Evolutionary conservation across 2,329 filamentous ascomycete genomes (phyloP).

Genomic region (Ceratocystis eucalypticola): DNA sequence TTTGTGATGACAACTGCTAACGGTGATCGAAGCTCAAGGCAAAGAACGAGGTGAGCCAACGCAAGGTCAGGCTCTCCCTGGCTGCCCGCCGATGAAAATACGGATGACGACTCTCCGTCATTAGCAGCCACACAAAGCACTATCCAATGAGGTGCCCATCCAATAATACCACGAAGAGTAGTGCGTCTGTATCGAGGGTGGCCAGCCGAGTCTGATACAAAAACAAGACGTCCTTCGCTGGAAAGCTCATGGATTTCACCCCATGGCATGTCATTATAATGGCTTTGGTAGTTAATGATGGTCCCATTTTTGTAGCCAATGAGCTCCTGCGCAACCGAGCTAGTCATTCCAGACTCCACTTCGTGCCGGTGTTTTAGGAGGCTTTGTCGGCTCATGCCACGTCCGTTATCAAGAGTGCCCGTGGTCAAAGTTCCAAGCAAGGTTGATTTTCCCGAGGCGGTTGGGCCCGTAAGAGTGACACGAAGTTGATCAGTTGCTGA

Average conservation of each 20-base stretch:
- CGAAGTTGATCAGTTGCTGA: constrained; percentile 62
- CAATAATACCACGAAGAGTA: constrained; percentile 76
- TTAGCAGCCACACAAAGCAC: constrained; percentile 77
- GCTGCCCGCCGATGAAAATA: background rate
- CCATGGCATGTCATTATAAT: constrained; percentile 82
- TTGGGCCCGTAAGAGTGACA: constrained; percentile 76
- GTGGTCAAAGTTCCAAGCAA: constrained; percentile 79
- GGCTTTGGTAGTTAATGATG: constrained; percentile 66
- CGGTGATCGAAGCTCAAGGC: constrained; percentile 64
- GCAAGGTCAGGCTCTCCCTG: constrained; percentile 49
- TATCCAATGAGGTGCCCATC: constrained; percentile 92
- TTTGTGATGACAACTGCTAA: constrained; percentile 81
- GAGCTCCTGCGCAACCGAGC: constrained; percentile 85
- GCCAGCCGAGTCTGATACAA: constrained; percentile 84
- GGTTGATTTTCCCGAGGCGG: constrained; percentile 84
- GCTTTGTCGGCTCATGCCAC: constrained; percentile 77
- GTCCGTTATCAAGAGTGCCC: constrained; percentile 77
- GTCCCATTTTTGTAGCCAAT: constrained; percentile 57
- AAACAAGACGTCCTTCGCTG: constrained; percentile 61
- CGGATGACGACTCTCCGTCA: constrained; percentile 38
- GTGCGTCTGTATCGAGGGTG: constrained; percentile 82
- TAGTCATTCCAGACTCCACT: constrained; percentile 80
- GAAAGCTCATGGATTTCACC: constrained; percentile 78
- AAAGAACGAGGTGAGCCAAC: constrained; percentile 70
- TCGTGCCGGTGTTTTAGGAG: constrained; percentile 89